A percentile compares a stretch with the other conserved stretches of the same genome.
phyloP scores from a whole-genome alignment of 495 filamentous ascomycete species.

The Podospora appendiculata region DNA sequence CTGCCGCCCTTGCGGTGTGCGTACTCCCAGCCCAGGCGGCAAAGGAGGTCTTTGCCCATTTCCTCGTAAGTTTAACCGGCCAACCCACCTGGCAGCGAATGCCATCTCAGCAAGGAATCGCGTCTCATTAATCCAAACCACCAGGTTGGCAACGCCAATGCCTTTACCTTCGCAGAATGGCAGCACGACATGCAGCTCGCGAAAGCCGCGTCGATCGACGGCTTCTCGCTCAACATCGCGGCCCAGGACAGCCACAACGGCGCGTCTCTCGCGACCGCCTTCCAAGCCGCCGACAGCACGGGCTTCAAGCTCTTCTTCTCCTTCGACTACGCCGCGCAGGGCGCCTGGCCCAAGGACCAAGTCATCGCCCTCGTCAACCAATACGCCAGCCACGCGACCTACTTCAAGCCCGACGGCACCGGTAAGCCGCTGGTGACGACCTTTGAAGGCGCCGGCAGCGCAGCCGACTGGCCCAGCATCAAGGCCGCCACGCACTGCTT shows the following conservation, averaged over 20 bases:
- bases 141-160: conserved; percentile 21
- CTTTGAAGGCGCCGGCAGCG: conserved; percentile 44
- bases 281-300: conserved; percentile 40
- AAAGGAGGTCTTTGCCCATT: conserved; percentile 18
- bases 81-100: too few relatives aligned
- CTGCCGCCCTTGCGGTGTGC: background rate
- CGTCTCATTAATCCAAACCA: background rate
- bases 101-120: too few relatives aligned
- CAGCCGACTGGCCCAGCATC: conserved; percentile 22
- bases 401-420: conserved; percentile 43
- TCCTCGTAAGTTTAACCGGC: conserved; percentile 14
- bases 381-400: conserved; percentile 37
- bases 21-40: background rate
- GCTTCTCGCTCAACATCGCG: conserved; percentile 27
- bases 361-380: conserved; percentile 41
- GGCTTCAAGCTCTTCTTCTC: conserved; percentile 57
- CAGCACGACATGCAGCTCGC: conserved; percentile 26
- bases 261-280: conserved; percentile 39
- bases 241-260: conserved; percentile 39
- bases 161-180: conserved; percentile 20
- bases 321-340: conserved; percentile 46
- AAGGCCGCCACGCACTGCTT: conserved; percentile 18
- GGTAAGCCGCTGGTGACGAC: conserved; percentile 34
- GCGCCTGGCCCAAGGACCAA: conserved; percentile 20
- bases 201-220: conserved; percentile 10